Base-by-base conservation (phyloP, 257 asterid genomes). In the Striga asiatica region DNA sequence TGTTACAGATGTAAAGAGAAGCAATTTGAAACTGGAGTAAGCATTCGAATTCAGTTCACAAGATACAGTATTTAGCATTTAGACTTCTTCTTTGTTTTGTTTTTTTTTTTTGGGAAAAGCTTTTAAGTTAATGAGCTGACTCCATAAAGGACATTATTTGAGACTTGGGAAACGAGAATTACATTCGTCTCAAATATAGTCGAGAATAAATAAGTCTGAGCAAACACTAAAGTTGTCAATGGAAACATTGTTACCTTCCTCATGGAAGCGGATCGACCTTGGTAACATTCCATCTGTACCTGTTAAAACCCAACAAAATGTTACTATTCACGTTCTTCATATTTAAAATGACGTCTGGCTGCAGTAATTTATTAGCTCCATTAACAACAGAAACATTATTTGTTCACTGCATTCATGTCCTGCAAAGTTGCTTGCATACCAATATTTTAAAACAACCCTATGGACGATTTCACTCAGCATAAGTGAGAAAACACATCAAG, bases 261-360 rank as follows among this genome's bases (percentile, higher is more conserved):
- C 82, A 67, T 38, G 34, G 77, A 65, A 62, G 19, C 60, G 29
- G 62, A 56, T 55, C 58, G 71, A 14, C 70, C 68, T 71, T 48
- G 60, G 31, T 54, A 24, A 21, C 65, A 29, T 58, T 83, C 93
- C 69, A 86, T 56, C 68, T 64, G 85, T 56, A 87, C 89, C 95
- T 83, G 73, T 42, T 37, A 28, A 58, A 38, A 42, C 45, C 43
- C 61, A 8, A 41, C 23, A 8, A n/a, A n/a, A n/a, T n/a, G n/a
- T n/a, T n/a, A n/a, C n/a, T n/a, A n/a, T n/a, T n/a, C n/a, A n/a
- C 29, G 6, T 27, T 57, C 57, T 57, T 45, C 35, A 25, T 21
- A 20, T 17, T 46, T 35, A 12, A 14, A 29, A 66, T 6, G 21
- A 45, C 16, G 19, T 9, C 35, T 19, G 35, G 0, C 31, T 11